Conservation (phyloP, 208 protist genomes). For the Leishmania aethiopica region DNA sequence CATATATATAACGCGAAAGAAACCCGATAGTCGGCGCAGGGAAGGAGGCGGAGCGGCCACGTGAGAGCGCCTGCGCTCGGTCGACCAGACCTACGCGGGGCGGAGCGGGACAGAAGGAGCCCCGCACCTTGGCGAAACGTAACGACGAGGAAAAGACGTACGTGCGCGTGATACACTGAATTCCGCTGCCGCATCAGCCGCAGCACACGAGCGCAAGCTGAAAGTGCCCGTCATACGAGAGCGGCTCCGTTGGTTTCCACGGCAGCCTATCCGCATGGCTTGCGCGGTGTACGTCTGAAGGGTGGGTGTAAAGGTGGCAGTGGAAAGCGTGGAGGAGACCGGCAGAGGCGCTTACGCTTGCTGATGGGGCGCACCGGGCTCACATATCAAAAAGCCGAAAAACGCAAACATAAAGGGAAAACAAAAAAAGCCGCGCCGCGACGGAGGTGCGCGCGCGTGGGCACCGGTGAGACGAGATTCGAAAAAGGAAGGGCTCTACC, state of each 20-base stretch:
- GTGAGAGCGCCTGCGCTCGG: neutral
- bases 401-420: neutral
- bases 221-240: neutral
- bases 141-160: neutral
- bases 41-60: neutral
- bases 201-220: neutral
- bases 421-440: neutral
- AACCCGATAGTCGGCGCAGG: neutral
- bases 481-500: neutral
- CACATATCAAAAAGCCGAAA: neutral
- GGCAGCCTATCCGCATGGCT: neutral
- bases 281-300: neutral
- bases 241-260: neutral
- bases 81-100: neutral
- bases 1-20: neutral
- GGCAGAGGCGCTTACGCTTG: neutral
- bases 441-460: neutral
- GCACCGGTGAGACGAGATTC: neutral
- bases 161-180: neutral
- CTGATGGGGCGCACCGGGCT: neutral
- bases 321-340: neutral
- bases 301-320: too few relatives aligned
- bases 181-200: neutral
- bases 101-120: neutral
- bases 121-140: neutral